Evolutionary conservation across 345 rosid species (phyloP).

Genomic region (Heritiera fomes): DNA sequence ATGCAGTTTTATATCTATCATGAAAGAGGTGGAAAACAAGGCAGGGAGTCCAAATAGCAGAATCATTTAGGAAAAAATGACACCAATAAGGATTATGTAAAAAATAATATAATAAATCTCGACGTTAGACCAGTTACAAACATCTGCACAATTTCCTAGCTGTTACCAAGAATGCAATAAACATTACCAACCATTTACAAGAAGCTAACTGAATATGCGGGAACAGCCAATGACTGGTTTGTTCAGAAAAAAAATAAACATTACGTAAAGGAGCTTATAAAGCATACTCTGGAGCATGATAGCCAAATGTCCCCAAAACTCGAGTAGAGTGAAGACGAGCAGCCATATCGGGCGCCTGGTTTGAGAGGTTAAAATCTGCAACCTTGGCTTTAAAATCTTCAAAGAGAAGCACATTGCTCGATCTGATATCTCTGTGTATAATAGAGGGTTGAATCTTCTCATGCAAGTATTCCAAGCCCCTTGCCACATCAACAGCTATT

Average conservation of each 20-base stretch:
- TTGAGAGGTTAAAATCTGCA: conserved; percentile 91
- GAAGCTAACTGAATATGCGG: background rate
- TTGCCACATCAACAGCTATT: conserved; percentile 93
- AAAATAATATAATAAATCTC: background rate
- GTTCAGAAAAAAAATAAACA: background rate
- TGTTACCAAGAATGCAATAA: background rate
- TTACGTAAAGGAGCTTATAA: conserved; percentile 14
- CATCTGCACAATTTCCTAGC: background rate
- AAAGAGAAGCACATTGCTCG: conserved; percentile 93
- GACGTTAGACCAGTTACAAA: background rate
- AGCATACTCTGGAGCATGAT: conserved; percentile 98
- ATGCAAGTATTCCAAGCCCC: conserved; percentile 94
- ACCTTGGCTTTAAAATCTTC: conserved; percentile 93
- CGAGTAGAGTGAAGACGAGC: conserved; percentile 99
- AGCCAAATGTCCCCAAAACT: conserved; percentile 96
- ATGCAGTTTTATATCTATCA: background rate
- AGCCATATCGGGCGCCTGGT: conserved; percentile 99
- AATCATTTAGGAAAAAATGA: background rate
- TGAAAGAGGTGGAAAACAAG: background rate
- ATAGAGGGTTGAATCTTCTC: conserved; percentile 85
- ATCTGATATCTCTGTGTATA: conserved; percentile 92
- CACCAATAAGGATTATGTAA: background rate
- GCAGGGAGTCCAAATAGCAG: background rate
- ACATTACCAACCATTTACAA: background rate
- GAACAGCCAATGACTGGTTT: background rate